Evolutionary conservation across 2,329 filamentous ascomycete genomes (phyloP), one percentile per base, ranked within the genome.

Genomic region (Grosmannia huntii): DNA sequence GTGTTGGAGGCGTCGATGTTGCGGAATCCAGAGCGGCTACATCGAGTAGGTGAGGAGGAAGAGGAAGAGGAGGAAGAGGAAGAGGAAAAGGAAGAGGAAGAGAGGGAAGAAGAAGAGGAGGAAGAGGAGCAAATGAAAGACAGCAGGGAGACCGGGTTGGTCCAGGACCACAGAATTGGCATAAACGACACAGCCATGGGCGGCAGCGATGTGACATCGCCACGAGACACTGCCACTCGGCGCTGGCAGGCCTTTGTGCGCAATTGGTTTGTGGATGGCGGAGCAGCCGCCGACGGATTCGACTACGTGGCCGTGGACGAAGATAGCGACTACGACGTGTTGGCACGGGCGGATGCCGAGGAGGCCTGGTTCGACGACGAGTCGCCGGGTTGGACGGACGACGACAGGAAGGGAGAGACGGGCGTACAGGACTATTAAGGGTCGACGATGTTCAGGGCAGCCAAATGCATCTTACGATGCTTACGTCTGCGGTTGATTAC

Each of bases 321-420:
- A 41, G 84, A 87, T 65, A 84, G 90, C 33, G 83, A 84, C 23
- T 85, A 83, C 58, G 89, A 95, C 68, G 82, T 70, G 68, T 71
- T 75, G 70, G 77, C 67, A 75, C 81, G 73, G 62, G 72, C 76
- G n/a, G 83, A 86, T 56, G 74, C 75, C 16, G 79, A 92, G 69
- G 89, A 95, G 44, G 78, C 77, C 23, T 95, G 88, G 75, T 91
- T 95, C 67, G 88, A 90, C 25, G 83, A 84, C 6, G 86, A 95
- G 73, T 85, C 88, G 64, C 85, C 87, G 0, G 76, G 77, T 53
- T 89, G 85, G 80, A 74, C 79, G 33, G 73, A 25, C 5, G 36
- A 2, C 36, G 36, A 75, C 46, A 63, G 72, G 50, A 61, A 66
- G 44, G 84, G 85, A 3, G 82, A 89, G 69, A 89, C 86, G 23